Evolutionary conservation across 805 yeast genomes (phyloP).

Genomic region (Blastobotrys chiropterorum): DNA sequence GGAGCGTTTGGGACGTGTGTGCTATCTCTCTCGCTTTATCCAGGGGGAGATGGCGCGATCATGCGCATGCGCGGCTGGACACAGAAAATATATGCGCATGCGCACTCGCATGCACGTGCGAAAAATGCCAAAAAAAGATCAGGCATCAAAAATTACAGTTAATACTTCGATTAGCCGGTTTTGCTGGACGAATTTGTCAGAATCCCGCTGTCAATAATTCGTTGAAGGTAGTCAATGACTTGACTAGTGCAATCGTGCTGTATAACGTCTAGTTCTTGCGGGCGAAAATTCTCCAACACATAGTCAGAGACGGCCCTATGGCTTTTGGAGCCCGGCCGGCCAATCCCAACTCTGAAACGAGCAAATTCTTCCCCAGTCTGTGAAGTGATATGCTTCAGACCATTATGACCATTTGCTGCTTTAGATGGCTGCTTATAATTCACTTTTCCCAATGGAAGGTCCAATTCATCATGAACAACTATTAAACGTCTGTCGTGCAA

Average conservation of each 20-base stretch:
- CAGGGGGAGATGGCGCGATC: not conserved
- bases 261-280: slow-evolving; percentile 39
- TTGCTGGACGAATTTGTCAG: not conserved
- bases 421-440: slow-evolving; percentile 55
- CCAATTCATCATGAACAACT: slow-evolving; percentile 75
- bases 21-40: not conserved
- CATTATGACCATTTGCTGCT: slow-evolving; percentile 79
- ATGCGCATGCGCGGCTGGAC: too few relatives aligned
- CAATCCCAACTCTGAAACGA: slow-evolving; percentile 75
- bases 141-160: too few relatives aligned
- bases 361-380: slow-evolving; percentile 40
- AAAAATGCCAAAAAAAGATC: too few relatives aligned
- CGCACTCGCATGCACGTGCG: too few relatives aligned
- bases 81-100: too few relatives aligned
- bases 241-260: slow-evolving; percentile 11
- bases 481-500: slow-evolving; percentile 37
- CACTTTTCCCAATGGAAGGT: slow-evolving; percentile 56
- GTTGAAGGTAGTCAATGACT: slow-evolving; percentile 11
- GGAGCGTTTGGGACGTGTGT: not conserved
- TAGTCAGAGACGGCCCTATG: slow-evolving; percentile 41
- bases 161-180: too few relatives aligned
- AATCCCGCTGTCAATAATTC: slow-evolving; percentile 2
- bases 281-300: slow-evolving; percentile 42
- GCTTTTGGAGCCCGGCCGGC: slow-evolving; percentile 48
- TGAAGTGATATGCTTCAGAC: slow-evolving; percentile 59